Conservation (phyloP, 371 early-diverging fungal species). For the Chytridium lagenaria region DNA sequence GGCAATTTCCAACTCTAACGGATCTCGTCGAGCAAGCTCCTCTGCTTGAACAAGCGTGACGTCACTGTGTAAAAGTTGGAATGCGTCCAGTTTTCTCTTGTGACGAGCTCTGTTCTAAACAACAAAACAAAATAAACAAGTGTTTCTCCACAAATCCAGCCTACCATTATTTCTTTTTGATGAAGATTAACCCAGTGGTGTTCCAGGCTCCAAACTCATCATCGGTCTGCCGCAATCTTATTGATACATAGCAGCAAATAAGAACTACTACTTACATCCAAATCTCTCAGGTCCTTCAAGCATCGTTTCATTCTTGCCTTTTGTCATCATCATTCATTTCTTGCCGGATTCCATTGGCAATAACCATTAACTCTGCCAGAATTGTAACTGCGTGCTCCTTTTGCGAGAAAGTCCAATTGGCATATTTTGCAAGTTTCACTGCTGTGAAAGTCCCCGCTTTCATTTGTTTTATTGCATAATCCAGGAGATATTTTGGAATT, state of each 20-base stretch:
- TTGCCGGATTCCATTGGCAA: slow-evolving; percentile 2
- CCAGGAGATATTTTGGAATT: not conserved
- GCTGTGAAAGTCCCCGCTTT: not conserved
- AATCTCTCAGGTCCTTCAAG: slow-evolving; percentile 2
- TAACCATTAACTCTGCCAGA: not conserved
- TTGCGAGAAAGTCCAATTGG: not conserved
- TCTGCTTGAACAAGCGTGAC: slow-evolving; percentile 1
- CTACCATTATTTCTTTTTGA: slow-evolving; percentile 2
- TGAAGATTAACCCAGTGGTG: slow-evolving; percentile 2
- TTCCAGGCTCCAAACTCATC: not conserved
- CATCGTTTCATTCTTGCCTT: slow-evolving; percentile 1
- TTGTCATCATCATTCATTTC: not conserved
- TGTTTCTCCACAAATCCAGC: not conserved
- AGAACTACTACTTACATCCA: slow-evolving; percentile 2
- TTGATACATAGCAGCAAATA: not conserved
- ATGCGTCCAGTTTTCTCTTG: slow-evolving; percentile 2
- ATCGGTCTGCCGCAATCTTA: not conserved
- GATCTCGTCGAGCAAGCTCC: not conserved
- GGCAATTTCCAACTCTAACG: not conserved
- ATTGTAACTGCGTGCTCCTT: not conserved
- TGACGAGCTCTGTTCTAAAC: slow-evolving; percentile 2
- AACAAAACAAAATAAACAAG: not conserved
- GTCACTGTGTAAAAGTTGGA: not conserved
- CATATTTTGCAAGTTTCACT: not conserved
- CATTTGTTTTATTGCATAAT: not conserved